These are phyloP conservation scores for Pisolithus albus DNA, from an alignment of 768 basidiomycete species.

Conservation along the genomic window DNA sequence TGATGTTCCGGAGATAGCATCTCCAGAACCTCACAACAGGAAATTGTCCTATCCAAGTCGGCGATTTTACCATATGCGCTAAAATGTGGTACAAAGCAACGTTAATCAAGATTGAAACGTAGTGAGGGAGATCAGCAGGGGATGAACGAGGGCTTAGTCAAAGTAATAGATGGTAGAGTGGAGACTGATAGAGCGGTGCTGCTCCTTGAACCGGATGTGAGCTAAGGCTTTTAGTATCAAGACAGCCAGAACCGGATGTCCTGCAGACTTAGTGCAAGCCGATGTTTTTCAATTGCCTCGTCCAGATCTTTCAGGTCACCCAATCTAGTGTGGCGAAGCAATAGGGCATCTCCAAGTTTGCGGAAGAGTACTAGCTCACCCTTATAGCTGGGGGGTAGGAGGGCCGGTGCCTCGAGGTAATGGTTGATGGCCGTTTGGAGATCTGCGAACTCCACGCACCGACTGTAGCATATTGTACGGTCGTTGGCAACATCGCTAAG, in stretches of 20 bases:
- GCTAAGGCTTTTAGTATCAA: slow-evolving; percentile 18
- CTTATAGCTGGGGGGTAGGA: slow-evolving; percentile 12
- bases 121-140: slow-evolving; percentile 12
- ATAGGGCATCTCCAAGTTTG: slow-evolving; percentile 20
- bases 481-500: slow-evolving; percentile 24
- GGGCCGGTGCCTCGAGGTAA: slow-evolving; percentile 14
- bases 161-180: slow-evolving; percentile 19
- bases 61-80: slow-evolving; percentile 8
- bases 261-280: slow-evolving; percentile 14
- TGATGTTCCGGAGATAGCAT: slow-evolving; percentile 10
- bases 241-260: slow-evolving; percentile 9
- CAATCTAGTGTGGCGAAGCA: slow-evolving; percentile 17
- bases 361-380: slow-evolving; percentile 11
- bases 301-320: slow-evolving; percentile 15
- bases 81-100: slow-evolving; percentile 12
- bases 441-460: slow-evolving; percentile 14
- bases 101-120: slow-evolving; percentile 10
- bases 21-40: slow-evolving; percentile 17
- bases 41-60: slow-evolving; percentile 25
- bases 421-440: slow-evolving; percentile 23
- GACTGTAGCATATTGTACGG: slow-evolving; percentile 22
- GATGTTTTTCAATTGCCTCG: slow-evolving; percentile 21
- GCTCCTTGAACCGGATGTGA: slow-evolving; percentile 18
- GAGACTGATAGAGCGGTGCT: slow-evolving; percentile 18
- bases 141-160: slow-evolving; percentile 18